Conservation (phyloP, 1,284 basidiomycete genomes). For the Leccinum insolens region DNA sequence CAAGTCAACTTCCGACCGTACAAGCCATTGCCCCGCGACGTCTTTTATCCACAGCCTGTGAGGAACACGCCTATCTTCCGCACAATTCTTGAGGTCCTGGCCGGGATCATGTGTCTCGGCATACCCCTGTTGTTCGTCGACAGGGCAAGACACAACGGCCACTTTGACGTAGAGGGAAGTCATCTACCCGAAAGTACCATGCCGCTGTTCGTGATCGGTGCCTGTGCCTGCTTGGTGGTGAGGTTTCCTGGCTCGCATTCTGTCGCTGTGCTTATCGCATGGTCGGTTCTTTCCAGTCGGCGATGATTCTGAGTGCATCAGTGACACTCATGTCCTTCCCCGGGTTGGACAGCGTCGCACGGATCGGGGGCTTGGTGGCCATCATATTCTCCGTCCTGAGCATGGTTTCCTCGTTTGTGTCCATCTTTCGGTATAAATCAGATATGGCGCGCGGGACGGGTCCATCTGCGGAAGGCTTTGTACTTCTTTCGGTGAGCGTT, state of each 20-base stretch:
- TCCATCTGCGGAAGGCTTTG: conserved; percentile 54
- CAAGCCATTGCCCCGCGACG: conserved; percentile 60
- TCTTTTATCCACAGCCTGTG: conserved; percentile 32
- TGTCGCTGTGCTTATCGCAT: conserved; percentile 14
- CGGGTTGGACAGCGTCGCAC: conserved; percentile 62
- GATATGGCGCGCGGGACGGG: conserved; percentile 54
- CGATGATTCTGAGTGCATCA: conserved; percentile 73
- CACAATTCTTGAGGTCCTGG: conserved; percentile 54
- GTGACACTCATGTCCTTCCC: conserved; percentile 78
- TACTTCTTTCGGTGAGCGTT: conserved; percentile 53
- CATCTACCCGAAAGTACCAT: conserved; percentile 46
- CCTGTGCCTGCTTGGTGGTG: conserved; percentile 69
- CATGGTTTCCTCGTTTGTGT: conserved; percentile 66
- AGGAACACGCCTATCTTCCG: conserved; percentile 49
- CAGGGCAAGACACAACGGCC: conserved; percentile 43
- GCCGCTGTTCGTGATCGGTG: conserved; percentile 63
- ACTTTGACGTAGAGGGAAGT: conserved; percentile 63
- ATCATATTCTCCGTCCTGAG: conserved; percentile 68
- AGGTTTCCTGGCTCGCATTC: conserved; percentile 32
- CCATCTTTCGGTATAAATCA: conserved; percentile 66
- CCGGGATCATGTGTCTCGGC: conserved; percentile 67
- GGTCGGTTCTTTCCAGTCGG: conserved; percentile 51
- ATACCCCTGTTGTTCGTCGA: conserved; percentile 73
- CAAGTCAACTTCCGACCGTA: conserved; percentile 66
- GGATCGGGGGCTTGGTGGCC: conserved; percentile 65